Percentiles rank a stretch among this genome's conserved stretches.
These are phyloP conservation scores for Dichotomopilus funicola DNA, from an alignment of 2,329 filamentous ascomycete genomes.

Conservation along the genomic window DNA sequence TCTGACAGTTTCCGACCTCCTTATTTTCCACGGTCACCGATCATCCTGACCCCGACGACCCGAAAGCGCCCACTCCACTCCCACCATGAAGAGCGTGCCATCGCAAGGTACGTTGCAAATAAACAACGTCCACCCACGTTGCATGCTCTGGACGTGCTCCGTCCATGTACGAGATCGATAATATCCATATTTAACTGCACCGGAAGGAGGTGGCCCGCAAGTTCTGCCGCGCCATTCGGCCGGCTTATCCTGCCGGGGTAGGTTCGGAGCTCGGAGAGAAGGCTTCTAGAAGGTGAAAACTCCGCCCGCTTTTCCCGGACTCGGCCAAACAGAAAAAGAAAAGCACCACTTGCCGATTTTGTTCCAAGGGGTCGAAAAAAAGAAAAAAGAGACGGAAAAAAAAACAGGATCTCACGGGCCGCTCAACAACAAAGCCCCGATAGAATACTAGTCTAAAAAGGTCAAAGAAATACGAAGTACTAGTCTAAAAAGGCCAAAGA, in stretches of 20 bases:
- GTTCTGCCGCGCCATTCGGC: not conserved
- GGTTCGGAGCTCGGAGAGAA: not conserved
- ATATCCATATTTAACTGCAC: constrained; percentile 2
- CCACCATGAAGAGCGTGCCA: too few species aligned
- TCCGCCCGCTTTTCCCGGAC: not conserved
- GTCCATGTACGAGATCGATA: not conserved
- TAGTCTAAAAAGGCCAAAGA: too few species aligned
- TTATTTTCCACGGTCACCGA: too few species aligned
- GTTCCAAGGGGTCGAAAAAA: not conserved
- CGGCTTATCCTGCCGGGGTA: not conserved
- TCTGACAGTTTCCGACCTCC: too few species aligned
- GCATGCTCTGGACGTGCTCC: too few species aligned
- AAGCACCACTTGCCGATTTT: too few species aligned
- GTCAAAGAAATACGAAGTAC: not conserved
- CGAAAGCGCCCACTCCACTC: too few species aligned
- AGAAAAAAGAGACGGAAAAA: not conserved
- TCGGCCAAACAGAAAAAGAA: not conserved
- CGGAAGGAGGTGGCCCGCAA: not conserved
- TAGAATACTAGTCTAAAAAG: not conserved
- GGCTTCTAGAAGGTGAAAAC: not conserved
- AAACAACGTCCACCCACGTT: too few species aligned
- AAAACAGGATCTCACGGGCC: too few species aligned
- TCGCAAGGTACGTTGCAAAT: too few species aligned
- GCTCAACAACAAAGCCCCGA: not conserved
- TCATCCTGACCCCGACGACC: too few species aligned